Conservation (phyloP, 176 grass and related monocot species). For the Lolium multiflorum region DNA sequence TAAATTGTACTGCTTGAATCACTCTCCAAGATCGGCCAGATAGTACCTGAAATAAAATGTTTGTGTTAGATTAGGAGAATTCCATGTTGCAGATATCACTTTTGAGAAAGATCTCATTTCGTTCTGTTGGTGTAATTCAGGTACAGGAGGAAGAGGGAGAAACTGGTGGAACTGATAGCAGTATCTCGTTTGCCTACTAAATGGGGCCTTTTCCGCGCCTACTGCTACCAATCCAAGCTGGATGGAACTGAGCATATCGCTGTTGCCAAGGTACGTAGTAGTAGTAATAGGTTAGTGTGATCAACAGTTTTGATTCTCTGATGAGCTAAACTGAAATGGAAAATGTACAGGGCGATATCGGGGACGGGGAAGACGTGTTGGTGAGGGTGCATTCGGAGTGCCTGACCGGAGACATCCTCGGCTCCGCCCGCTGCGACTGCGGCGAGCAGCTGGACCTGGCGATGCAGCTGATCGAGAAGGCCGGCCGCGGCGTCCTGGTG, state of each 20-base stretch:
- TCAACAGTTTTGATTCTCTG: neutral
- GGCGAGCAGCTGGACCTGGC: constrained; percentile 87
- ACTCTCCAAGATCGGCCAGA: neutral
- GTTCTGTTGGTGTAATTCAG: constrained; percentile 49
- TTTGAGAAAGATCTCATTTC: constrained; percentile 7
- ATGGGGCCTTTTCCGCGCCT: constrained; percentile 87
- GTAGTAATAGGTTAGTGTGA: neutral
- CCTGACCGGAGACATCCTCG: constrained; percentile 89
- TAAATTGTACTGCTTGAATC: neutral
- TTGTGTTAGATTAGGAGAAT: neutral
- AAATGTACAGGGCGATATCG: constrained; percentile 66
- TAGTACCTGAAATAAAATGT: neutral
- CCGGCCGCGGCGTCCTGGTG: constrained; percentile 81
- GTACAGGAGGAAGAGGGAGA: constrained; percentile 87
- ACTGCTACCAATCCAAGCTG: constrained; percentile 93
- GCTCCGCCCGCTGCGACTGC: constrained; percentile 84
- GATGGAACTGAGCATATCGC: constrained; percentile 92
- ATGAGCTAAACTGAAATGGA: neutral
- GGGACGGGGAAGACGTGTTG: constrained; percentile 68
- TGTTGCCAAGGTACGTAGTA: constrained; percentile 86
- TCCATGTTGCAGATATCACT: neutral
- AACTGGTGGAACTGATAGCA: constrained; percentile 84
- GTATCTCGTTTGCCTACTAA: constrained; percentile 86
- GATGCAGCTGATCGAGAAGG: constrained; percentile 81
- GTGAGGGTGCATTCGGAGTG: constrained; percentile 97